Evolutionary conservation across 108 stramenopile species (phyloP), one percentile per base, ranked within the genome.

Genomic region (Cyclotella sp.): DNA sequence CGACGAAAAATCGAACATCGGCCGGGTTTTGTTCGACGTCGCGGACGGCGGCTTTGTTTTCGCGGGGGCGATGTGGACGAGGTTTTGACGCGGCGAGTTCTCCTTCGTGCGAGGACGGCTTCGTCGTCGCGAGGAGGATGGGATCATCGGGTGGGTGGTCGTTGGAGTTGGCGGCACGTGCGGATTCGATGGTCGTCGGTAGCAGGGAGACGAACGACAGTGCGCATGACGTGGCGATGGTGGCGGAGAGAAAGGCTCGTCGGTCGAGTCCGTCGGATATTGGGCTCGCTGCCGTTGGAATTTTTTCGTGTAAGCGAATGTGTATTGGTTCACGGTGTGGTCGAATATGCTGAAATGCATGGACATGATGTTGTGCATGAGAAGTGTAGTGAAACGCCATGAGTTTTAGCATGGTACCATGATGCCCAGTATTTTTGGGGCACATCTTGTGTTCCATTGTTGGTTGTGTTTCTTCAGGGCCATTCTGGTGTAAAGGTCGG

Each of bases 1-100:
- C 91, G 22, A 89, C 47, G 82, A 89, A 94, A 73, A 81, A 94
- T 45, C 93, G 40, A 41, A 73, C 61, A 68, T 79, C 83, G 6
- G 73, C 28, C 19, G 64, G 26, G 52, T 65, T 78, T 42, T 61
- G 12, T 14, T 39, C 34, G 22, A 9, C 8, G 0, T 40, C 45
- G 22, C 2, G 26, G 12, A 18, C 49, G 16, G 29, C 49, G 41
- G 16, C 60, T 28, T 30, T 41, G 16, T 70, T 74, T 15, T 27
- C 34, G 40, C n/a, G 30, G 28, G 7, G 55, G 22, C 79, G 55
- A 52, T 69, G 68, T 27, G 79, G 79, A 13, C 66, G 79, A 28
- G 79, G 79, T 7, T 26, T 12, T 30, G 73, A 75, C 12, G 60
- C 67, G 18, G 55, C 30, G 2, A 79, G 74, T 30, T 75, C 67